phyloP scores from a whole-genome alignment of 495 filamentous ascomycete species.

The Aspergillus bridgeri region DNA sequence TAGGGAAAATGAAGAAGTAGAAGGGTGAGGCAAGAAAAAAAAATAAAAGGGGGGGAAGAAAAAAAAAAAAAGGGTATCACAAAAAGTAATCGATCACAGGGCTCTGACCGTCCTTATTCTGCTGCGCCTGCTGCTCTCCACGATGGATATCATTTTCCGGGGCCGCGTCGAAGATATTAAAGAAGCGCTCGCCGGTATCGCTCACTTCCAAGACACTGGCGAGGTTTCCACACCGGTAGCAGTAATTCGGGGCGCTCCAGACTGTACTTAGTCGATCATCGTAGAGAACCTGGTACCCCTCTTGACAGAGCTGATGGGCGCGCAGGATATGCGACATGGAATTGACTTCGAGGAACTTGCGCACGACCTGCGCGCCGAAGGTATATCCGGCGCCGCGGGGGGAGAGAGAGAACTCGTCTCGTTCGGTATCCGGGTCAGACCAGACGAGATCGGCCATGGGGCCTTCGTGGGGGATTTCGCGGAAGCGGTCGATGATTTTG shows the following conservation, averaged over 20 bases:
- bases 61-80: constrained; percentile 48
- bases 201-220: constrained; percentile 95
- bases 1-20: constrained; percentile 12
- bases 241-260: constrained; percentile 97
- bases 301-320: constrained; percentile 95
- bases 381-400: constrained; percentile 95
- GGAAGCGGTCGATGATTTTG: constrained; percentile 97
- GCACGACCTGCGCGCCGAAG: constrained; percentile 94
- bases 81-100: constrained; percentile 73
- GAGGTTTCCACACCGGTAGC: constrained; percentile 94
- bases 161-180: constrained; percentile 95
- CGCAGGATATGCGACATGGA: constrained; percentile 94
- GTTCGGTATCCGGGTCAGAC: constrained; percentile 93
- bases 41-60: constrained; percentile 10
- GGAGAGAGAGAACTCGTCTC: constrained; percentile 93
- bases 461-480: constrained; percentile 96
- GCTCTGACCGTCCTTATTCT: constrained; percentile 55
- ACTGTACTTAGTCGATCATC: constrained; percentile 93
- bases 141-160: constrained; percentile 93
- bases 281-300: constrained; percentile 93
- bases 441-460: constrained; percentile 99
- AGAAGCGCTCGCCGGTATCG: constrained; percentile 84
- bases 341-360: constrained; percentile 96
- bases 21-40: constrained; percentile 4
- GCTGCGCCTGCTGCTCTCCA: constrained; percentile 60